A percentile compares a stretch with the other conserved stretches of the same genome.
These are phyloP conservation scores for Colletotrichum acutatum DNA, from an alignment of 2,329 filamentous ascomycete species.

Conservation along the genomic window DNA sequence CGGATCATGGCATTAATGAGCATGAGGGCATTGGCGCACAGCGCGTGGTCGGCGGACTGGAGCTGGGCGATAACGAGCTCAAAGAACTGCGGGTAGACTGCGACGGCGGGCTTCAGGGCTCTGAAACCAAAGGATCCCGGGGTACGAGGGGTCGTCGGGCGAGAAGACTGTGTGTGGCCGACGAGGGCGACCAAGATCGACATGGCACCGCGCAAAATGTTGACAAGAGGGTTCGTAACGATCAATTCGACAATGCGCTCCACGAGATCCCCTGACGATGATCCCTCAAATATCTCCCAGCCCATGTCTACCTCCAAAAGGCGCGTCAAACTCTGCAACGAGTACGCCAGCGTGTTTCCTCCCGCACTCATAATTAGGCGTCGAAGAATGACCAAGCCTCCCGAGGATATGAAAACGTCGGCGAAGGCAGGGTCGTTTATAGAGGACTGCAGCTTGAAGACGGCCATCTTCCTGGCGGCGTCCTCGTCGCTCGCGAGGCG, in stretches of 20 bases:
- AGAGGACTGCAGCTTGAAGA: conserved; percentile 95
- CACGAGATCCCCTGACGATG: conserved; percentile 72
- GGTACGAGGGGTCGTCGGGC: conserved; percentile 48
- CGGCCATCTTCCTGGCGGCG: conserved; percentile 96
- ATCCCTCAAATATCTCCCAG: conserved; percentile 85
- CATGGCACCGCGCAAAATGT: conserved; percentile 96
- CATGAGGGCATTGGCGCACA: conserved; percentile 95
- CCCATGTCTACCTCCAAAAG: conserved; percentile 97
- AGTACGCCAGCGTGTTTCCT: conserved; percentile 96
- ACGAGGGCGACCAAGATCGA: conserved; percentile 95
- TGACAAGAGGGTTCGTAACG: conserved; percentile 94
- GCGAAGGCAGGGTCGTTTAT: conserved; percentile 98
- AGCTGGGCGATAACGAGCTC: conserved; percentile 93
- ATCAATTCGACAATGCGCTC: conserved; percentile 89
- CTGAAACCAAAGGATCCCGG: conserved; percentile 85
- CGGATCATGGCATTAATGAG: conserved; percentile 95
- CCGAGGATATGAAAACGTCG: conserved; percentile 92
- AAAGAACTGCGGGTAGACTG: conserved; percentile 91
- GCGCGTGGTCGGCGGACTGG: conserved; percentile 91
- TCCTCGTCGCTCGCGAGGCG: conserved; percentile 80
- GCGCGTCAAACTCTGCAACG: conserved; percentile 86
- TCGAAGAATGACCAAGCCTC: conserved; percentile 83
- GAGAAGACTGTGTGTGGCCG: conserved; percentile 77
- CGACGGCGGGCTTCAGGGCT: conserved; percentile 90
- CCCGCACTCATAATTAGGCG: conserved; percentile 85